These are phyloP conservation scores for Fimicolochytrium jonesii DNA, from an alignment of 192 early-diverging fungal genomes.

Conservation along the genomic window DNA sequence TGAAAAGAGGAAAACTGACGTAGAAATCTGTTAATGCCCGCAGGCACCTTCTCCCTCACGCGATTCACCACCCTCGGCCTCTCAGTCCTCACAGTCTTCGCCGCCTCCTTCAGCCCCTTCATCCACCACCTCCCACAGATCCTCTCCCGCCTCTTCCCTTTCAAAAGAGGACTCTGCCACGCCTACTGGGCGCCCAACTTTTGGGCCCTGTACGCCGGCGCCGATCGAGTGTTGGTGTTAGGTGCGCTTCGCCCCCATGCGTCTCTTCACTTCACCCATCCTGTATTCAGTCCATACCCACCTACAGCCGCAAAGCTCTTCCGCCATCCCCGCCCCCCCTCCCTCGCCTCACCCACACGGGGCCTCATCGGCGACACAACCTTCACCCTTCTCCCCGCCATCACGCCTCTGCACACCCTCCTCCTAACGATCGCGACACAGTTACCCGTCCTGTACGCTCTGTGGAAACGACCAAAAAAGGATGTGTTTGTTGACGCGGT, in stretches of 20 bases:
- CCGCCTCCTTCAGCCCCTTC: constrained; percentile 81
- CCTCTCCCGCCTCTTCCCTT: constrained; percentile 82
- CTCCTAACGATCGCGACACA: constrained; percentile 69
- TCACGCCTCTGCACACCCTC: constrained; percentile 68
- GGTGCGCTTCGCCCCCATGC: too few species aligned
- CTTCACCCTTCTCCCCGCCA: constrained; percentile 75
- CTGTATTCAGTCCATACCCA: too few species aligned
- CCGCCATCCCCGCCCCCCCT: too few species aligned
- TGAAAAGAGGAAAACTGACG: too few species aligned
- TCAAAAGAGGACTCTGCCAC: constrained; percentile 94
- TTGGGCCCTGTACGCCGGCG: constrained; percentile 88
- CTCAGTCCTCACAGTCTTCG: constrained; percentile 66
- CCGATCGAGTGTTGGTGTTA: constrained; percentile 68
- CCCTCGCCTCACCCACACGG: constrained; percentile 73
- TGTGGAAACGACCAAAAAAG: constrained; percentile 55
- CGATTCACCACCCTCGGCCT: constrained; percentile 62
- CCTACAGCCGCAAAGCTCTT: too few species aligned
- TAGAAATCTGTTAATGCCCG: neutral
- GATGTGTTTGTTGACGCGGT: constrained; percentile 66
- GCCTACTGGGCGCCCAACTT: constrained; percentile 97
- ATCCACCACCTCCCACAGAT: constrained; percentile 72
- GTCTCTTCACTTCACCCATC: too few species aligned
- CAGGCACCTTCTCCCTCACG: constrained; percentile 24
- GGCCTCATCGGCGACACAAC: constrained; percentile 85
- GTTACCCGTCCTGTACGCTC: constrained; percentile 53